Evolutionary conservation across 129 eudicot species (phyloP).

Genomic region (Deinandra increscens): DNA sequence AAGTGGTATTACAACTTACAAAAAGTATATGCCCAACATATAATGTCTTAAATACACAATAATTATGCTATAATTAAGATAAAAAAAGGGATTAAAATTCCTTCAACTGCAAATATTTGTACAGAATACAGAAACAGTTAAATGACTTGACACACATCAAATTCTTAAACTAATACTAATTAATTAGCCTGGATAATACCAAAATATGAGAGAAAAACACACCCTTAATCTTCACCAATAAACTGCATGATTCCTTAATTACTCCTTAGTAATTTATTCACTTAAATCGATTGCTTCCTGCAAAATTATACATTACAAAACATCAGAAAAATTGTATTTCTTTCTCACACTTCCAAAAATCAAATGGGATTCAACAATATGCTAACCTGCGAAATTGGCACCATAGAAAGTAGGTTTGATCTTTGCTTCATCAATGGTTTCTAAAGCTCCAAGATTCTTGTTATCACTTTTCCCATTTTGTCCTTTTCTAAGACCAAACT

Average conservation of each 20-base stretch:
- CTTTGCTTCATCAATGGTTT: constrained; percentile 69
- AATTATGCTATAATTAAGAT: constrained; percentile 8
- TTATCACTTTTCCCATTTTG: constrained; percentile 44
- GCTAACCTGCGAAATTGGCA: constrained; percentile 35
- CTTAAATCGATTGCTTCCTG: constrained; percentile 37
- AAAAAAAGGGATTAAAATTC: constrained; percentile 19
- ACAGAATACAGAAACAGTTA: constrained; percentile 39
- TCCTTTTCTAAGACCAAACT: constrained; percentile 56
- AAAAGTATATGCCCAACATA: not conserved
- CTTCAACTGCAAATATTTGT: constrained; percentile 51
- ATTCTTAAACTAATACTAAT: constrained; percentile 20
- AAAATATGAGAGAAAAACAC: not conserved
- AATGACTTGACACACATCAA: constrained; percentile 33
- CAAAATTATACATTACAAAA: not conserved
- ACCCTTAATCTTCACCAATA: constrained; percentile 22
- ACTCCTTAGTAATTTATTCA: constrained; percentile 11
- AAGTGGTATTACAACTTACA: not conserved
- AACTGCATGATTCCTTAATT: constrained; percentile 28
- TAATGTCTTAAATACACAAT: not conserved
- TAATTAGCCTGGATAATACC: constrained; percentile 24
- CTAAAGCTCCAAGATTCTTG: constrained; percentile 43
- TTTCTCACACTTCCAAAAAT: too few relatives aligned
- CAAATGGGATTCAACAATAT: not conserved
- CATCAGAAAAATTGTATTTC: not conserved
- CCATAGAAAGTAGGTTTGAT: constrained; percentile 25